A percentile compares a stretch with the other conserved stretches of the same genome.
These are phyloP conservation scores for Hymenoscyphus salicellus DNA, from an alignment of 2,329 filamentous ascomycete species.

Conservation along the genomic window DNA sequence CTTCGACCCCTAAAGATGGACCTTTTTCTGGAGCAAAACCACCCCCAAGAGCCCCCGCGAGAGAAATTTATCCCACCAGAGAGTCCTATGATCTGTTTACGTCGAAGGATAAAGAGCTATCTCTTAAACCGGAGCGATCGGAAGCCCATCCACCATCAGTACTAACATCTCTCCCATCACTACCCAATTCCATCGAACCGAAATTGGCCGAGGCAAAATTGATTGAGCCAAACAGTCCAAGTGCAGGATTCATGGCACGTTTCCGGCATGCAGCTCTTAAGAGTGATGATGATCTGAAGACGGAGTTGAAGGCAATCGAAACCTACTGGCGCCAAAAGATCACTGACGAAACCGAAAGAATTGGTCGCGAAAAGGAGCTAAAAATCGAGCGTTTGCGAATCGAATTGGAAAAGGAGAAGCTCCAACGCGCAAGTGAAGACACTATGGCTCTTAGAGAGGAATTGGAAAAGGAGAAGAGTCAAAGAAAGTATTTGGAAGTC, in stretches of 20 bases:
- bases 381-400: background rate
- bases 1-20: background rate
- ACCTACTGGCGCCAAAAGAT: background rate
- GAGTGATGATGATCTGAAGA: constrained; percentile 1
- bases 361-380: background rate
- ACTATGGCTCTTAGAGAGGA: background rate
- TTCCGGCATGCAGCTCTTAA: background rate
- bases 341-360: background rate
- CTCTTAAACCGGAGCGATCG: background rate
- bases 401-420: background rate
- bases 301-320: background rate
- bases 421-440: background rate
- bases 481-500: constrained; percentile 3
- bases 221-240: background rate
- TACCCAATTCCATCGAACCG: background rate
- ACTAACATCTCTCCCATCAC: background rate
- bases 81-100: background rate
- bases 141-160: background rate
- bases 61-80: background rate
- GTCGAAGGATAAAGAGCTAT: background rate
- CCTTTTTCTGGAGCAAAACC: background rate
- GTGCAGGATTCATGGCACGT: background rate
- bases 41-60: background rate
- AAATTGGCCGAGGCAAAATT: background rate
- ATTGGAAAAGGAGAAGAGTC: background rate